A percentile compares a stretch with the other conserved stretches of the same genome.
These are phyloP conservation scores for Amanita rubescens DNA, from an alignment of 768 basidiomycete species.

Conservation along the genomic window DNA sequence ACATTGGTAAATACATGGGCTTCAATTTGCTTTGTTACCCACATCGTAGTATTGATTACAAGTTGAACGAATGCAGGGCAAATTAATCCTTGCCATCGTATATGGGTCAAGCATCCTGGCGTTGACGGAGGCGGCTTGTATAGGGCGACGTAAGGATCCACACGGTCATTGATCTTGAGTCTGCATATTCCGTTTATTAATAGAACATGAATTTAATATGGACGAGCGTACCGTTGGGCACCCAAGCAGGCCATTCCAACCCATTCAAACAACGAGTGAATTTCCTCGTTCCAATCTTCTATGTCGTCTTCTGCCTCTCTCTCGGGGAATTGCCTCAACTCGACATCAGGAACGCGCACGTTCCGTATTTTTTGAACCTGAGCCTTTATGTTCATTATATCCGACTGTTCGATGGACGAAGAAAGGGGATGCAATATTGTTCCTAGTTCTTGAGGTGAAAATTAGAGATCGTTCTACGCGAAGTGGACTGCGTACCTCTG, in stretches of 20 bases:
- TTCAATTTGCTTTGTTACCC: constrained; percentile 12
- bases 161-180: constrained; percentile 51
- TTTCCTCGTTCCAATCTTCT: constrained; percentile 44
- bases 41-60: constrained; percentile 41
- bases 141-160: constrained; percentile 62
- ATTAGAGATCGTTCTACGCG: not conserved
- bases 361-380: constrained; percentile 20
- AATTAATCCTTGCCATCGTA: constrained; percentile 59
- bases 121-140: constrained; percentile 45
- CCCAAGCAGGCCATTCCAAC: constrained; percentile 62
- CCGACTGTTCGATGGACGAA: constrained; percentile 5
- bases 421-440: constrained; percentile 13
- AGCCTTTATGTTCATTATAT: constrained; percentile 18
- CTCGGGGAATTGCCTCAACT: constrained; percentile 1
- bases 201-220: constrained; percentile 3
- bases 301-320: constrained; percentile 21
- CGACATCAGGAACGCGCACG: constrained; percentile 33
- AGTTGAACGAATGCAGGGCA: constrained; percentile 43
- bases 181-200: constrained; percentile 25
- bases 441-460: constrained; percentile 9
- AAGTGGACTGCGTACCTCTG: constrained; percentile 14
- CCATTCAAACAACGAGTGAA: constrained; percentile 59
- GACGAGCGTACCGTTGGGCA: constrained; percentile 46
- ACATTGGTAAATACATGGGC: too few relatives aligned
- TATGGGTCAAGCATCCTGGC: constrained; percentile 40